phyloP scores from a whole-genome alignment of 352 stramenopile species.

The Pythium phragmitis region DNA sequence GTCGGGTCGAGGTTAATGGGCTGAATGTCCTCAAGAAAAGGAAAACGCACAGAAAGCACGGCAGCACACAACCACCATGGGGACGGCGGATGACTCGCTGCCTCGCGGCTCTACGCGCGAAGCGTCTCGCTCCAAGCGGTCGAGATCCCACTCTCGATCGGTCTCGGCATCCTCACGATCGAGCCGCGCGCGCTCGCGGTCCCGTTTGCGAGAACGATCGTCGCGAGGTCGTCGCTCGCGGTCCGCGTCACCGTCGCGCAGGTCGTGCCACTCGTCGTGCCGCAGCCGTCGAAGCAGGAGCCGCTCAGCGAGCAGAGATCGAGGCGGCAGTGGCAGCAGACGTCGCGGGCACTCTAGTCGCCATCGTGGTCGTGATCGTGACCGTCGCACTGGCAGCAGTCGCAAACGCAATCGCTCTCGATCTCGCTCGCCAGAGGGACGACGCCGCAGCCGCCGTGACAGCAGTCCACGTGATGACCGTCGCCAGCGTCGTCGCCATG shows the following conservation, averaged over 20 bases:
- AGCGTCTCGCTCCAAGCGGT: slow-evolving; percentile 5
- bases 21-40: neutral
- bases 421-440: slow-evolving; percentile 16
- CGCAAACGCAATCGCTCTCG: slow-evolving; percentile 25
- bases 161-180: slow-evolving; percentile 17
- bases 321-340: neutral
- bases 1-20: neutral
- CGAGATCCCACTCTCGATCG: slow-evolving; percentile 19
- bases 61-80: slow-evolving; percentile 1
- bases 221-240: slow-evolving; percentile 14
- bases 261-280: slow-evolving; percentile 5
- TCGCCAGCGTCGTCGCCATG: slow-evolving; percentile 12
- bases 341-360: slow-evolving; percentile 11
- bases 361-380: slow-evolving; percentile 11
- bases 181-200: slow-evolving; percentile 20
- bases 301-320: slow-evolving; percentile 19
- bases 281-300: slow-evolving; percentile 22
- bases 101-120: slow-evolving; percentile 7
- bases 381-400: slow-evolving; percentile 11
- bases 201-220: slow-evolving; percentile 22
- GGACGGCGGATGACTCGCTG: neutral
- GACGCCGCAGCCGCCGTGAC: slow-evolving; percentile 6
- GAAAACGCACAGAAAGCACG: slow-evolving; percentile 4
- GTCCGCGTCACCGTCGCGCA: slow-evolving; percentile 11
- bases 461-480: slow-evolving; percentile 2